Base-by-base conservation (phyloP, 768 basidiomycete genomes). In the Nidula microcarpa region DNA sequence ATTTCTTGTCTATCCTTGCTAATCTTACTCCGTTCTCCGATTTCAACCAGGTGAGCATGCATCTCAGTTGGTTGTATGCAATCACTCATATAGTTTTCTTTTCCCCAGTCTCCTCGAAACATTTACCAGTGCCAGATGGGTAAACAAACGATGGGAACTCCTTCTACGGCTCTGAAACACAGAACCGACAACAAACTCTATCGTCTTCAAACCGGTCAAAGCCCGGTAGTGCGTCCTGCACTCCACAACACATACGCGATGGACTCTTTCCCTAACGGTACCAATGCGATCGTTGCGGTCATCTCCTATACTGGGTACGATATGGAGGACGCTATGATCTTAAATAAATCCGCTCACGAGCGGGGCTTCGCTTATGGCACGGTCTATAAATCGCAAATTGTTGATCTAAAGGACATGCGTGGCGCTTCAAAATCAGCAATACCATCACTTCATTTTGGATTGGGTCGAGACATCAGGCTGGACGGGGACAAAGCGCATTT, bases 251-350 rank as follows among this genome's bases (percentile, higher is more conserved):
- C 86, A 3, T 99, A 98, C 71, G 96, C 91, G 44, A 97, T 99
- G 90, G 97, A 99, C 70, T 84, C 91, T 33, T 99, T 94, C 80
- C 97, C 97, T 1, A 98, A 95, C 62, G 97, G 97, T 13, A 98
- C 90, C 44, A 99, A 99, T 68, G 97, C 97, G 16, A 78, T 99
- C 55, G 97, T 99, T 47, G 97, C 97, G n/a, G 97, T 99, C 64
- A 98, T 99, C 62, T 99, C 97, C 0, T 99, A 99, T 66, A 99
- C 97, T 3, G 97, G 97, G 3, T 99, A 99, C 70, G 97, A 99
- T 68, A 99, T 99, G 97, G 97, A 99, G 73, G 97, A 99, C 62
- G 97, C 97, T 59, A 99, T 99, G 97, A 99, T 99, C 60, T 74
- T 99, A 49, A 99, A 99, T 71, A 99, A 99, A 72, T 98, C 95